phyloP scores from a whole-genome alignment of 331 rosid genomes.

The Quercus lobata region DNA sequence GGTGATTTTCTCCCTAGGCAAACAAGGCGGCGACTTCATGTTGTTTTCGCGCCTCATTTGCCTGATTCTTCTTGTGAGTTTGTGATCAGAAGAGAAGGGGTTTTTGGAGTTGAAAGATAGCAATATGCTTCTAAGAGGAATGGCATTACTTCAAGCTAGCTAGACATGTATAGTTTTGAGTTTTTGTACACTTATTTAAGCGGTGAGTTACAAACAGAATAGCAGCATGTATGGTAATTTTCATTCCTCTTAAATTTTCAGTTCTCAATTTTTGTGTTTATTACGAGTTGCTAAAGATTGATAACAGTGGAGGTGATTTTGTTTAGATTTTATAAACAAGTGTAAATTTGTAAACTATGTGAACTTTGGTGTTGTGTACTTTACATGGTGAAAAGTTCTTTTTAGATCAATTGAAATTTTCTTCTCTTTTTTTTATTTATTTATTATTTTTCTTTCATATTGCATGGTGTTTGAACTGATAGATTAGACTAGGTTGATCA shows the following conservation, averaged over 20 bases:
- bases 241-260: no score
- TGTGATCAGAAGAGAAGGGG: constrained; percentile 43
- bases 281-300: background rate
- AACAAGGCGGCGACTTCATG: constrained; percentile 44
- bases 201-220: no score
- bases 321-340: background rate
- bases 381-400: no score
- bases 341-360: background rate
- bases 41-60: constrained; percentile 89
- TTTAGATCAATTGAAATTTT: no score
- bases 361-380: background rate
- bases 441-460: no score
- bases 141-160: no score
- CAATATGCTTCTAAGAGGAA: background rate
- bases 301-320: background rate
- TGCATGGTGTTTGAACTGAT: no score
- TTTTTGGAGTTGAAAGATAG: constrained; percentile 48
- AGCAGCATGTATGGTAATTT: no score
- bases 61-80: constrained; percentile 50
- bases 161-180: background rate
- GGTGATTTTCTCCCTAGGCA: constrained; percentile 11
- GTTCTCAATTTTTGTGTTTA: background rate
- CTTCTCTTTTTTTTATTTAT: no score
- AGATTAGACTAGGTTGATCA: no score
- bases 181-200: no score